phyloP scores from a whole-genome alignment of 169 alveolate genomes.

The Babesia gibsoni region DNA sequence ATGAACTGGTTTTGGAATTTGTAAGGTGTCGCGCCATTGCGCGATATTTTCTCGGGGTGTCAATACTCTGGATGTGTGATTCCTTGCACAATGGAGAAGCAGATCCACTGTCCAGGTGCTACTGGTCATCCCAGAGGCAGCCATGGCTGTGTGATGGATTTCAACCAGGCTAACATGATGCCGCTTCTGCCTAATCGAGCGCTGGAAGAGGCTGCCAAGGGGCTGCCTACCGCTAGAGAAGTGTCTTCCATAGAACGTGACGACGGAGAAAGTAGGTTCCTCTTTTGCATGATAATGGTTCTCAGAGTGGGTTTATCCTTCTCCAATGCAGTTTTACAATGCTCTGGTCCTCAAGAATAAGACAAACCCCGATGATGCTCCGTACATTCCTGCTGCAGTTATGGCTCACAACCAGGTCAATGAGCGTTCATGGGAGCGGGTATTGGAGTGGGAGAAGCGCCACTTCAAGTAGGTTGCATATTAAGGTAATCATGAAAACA shows the following conservation, averaged over 20 bases:
- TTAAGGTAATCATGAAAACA: not conserved
- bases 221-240: conserved; percentile 35
- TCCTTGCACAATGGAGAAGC: no score
- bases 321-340: conserved; percentile 82
- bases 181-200: conserved; percentile 46
- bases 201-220: conserved; percentile 9
- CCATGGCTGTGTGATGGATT: conserved; percentile 21
- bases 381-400: conserved; percentile 76
- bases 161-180: conserved; percentile 48
- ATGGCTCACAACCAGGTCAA: conserved; percentile 79
- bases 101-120: no score
- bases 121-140: no score
- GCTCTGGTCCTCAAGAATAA: conserved; percentile 74
- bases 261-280: conserved; percentile 29
- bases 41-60: no score
- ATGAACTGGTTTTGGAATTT: no score
- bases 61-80: no score
- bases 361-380: conserved; percentile 53
- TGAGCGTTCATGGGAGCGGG: conserved; percentile 77
- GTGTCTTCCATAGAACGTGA: conserved; percentile 54
- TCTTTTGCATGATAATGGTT: not conserved
- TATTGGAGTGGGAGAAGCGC: conserved; percentile 75
- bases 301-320: conserved; percentile 81
- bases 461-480: conserved; percentile 51
- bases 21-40: no score